Evolutionary conservation across 257 asterid genomes (phyloP), one percentile per base, ranked within the genome.

Genomic region (Solanum paucissectum): DNA sequence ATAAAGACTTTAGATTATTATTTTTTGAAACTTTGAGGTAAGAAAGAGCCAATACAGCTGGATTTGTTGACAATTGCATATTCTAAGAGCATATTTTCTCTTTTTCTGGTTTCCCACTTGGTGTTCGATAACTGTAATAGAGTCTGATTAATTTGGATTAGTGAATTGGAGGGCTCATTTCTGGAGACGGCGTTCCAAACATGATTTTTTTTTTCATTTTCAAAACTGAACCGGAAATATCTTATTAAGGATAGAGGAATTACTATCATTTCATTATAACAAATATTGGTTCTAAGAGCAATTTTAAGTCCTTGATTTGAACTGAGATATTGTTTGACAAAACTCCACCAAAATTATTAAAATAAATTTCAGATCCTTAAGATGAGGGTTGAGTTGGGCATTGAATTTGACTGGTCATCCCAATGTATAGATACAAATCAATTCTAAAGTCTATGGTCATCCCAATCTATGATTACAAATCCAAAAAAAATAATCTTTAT

Each of bases 141-240:
- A 29, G 23, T 29, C 0, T 18, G 12, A 69, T 0, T 69, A 69
- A 12, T 14, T 13, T 1, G 0, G 5, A 29, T 68, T 68, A 9
- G 18, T 27, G 5, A 6, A 29, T 29, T 27, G 12, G 1, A 29
- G 3, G 23, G 11, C 0, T 29, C 6, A 1, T 69, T 69, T 29
- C 0, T 69, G 0, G 23, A 34, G 1, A 0, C 3, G 38, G 0
- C 0, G 1, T 3, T 69, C 11, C 1, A 1, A 29, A 13, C 2
- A 69, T 6, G 12, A 14, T 32, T 29, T 69, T 7, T 29, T 29
- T 13, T 69, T 69, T 6, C 6, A 14, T 29, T 69, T 20, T 29
- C 1, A 1, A 0, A 0, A 34, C 4, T 33, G 1, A 29, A 29
- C 11, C 2, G 2, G 1, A 32, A 4, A 69, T 32, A 1, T 29